Conservation (phyloP, 768 basidiomycete species). For the Tulasnella sp. region DNA sequence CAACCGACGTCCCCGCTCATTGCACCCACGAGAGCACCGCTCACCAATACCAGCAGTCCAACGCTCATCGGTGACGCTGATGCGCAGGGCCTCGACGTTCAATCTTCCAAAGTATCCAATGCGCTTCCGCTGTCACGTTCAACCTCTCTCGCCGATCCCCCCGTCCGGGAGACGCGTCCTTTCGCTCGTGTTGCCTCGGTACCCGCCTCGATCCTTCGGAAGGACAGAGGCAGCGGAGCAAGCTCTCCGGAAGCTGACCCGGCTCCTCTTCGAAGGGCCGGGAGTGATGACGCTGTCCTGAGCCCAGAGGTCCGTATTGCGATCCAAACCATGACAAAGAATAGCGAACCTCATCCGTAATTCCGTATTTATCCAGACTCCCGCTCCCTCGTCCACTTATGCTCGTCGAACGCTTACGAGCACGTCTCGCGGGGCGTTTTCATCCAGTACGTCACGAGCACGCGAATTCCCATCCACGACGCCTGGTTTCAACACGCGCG, state of each 20-base stretch:
- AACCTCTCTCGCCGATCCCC: neutral
- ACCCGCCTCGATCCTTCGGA: slow-evolving; percentile 1
- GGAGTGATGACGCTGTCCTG: neutral
- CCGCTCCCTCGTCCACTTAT: neutral
- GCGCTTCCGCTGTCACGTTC: neutral
- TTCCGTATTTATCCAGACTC: neutral
- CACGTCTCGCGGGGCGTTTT: neutral
- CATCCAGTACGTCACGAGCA: slow-evolving; percentile 1
- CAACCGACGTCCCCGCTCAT: neutral
- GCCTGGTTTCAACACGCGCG: neutral
- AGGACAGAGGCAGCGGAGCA: neutral
- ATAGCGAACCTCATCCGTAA: neutral
- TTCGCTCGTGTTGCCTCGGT: slow-evolving; percentile 8
- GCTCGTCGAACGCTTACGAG: neutral
- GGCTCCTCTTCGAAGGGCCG: neutral
- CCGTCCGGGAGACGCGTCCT: neutral
- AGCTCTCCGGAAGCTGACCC: neutral
- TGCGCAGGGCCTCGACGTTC: neutral
- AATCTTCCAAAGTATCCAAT: neutral
- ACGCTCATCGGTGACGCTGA: neutral
- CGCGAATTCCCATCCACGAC: slow-evolving; percentile 8
- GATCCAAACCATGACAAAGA: neutral
- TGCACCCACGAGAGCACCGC: neutral
- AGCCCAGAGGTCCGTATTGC: neutral
- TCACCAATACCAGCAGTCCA: neutral